Percentiles rank a stretch among this genome's conserved stretches.
Evolutionary conservation across 2,329 filamentous ascomycete species (phyloP).

Genomic region (Clonostachys sp.): DNA sequence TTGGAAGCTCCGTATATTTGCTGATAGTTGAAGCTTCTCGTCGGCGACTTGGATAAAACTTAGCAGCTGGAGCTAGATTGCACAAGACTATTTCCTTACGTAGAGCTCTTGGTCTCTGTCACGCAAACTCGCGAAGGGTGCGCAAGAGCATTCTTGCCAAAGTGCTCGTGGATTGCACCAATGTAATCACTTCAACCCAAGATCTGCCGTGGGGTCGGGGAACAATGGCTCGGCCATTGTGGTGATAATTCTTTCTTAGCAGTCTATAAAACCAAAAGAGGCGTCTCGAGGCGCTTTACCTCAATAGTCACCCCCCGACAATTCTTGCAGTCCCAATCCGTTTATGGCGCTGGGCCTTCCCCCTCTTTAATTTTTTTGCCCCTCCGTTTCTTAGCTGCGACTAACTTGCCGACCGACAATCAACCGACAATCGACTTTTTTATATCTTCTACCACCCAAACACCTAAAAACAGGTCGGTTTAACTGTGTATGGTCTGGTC

Average conservation of each 20-base stretch:
- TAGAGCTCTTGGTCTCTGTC: constrained; percentile 38
- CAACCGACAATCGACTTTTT: too few relatives aligned
- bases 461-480: too few relatives aligned
- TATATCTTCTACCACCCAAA: too few relatives aligned
- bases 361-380: too few relatives aligned
- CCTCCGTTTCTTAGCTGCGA: too few relatives aligned
- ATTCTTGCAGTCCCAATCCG: too few relatives aligned
- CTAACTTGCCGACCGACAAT: too few relatives aligned
- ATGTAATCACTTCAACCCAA: constrained; percentile 64
- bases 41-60: constrained; percentile 30
- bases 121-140: constrained; percentile 58
- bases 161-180: constrained; percentile 67
- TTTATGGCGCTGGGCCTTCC: too few relatives aligned
- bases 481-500: too few relatives aligned
- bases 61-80: not conserved
- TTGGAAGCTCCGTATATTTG: constrained; percentile 87
- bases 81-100: not conserved
- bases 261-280: not conserved
- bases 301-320: too few relatives aligned
- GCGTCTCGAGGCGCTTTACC: too few relatives aligned
- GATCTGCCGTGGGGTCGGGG: constrained; percentile 63
- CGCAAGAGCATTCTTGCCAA: constrained; percentile 59
- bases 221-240: constrained; percentile 17
- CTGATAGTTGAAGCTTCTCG: constrained; percentile 72
- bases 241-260: not conserved